phyloP scores from a whole-genome alignment of 345 rosid species.

The Noccaea bulbosa region DNA sequence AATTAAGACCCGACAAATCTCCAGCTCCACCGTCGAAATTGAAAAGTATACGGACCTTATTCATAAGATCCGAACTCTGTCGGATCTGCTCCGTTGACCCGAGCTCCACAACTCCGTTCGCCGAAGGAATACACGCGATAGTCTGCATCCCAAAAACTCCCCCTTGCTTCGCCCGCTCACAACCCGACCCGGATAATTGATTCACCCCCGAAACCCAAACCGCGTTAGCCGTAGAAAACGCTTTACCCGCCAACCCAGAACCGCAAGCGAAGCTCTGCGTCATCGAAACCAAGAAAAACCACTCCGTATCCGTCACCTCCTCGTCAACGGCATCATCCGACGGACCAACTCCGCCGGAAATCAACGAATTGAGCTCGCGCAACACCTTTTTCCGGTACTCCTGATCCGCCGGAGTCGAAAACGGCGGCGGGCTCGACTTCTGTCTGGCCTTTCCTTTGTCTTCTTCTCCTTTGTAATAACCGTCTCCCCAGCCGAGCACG shows the following conservation, averaged over 20 bases:
- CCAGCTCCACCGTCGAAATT: conserved; percentile 55
- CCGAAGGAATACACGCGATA: conserved; percentile 82
- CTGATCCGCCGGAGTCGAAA: conserved; percentile 64
- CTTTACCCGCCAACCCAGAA: conserved; percentile 80
- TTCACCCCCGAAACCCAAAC: conserved; percentile 81
- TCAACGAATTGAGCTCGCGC: conserved; percentile 85
- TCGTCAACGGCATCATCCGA: conserved; percentile 75
- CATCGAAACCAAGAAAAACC: conserved; percentile 97
- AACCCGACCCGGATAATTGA: conserved; percentile 58
- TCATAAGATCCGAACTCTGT: conserved; percentile 84
- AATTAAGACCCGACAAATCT: conserved; percentile 57
- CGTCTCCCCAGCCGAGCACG: conserved; percentile 92
- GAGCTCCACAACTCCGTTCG: conserved; percentile 88
- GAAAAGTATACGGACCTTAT: conserved; percentile 70
- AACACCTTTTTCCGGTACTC: conserved; percentile 83
- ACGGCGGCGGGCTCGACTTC: conserved; percentile 41
- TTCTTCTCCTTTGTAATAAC: conserved; percentile 90
- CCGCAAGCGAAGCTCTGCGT: conserved; percentile 83
- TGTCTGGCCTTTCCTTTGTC: conserved; percentile 55
- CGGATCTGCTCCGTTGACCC: conserved; percentile 81
- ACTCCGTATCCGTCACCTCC: conserved; percentile 96
- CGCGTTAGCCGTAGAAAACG: conserved; percentile 57
- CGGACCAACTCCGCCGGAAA: conserved; percentile 61
- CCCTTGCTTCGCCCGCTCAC: conserved; percentile 83
- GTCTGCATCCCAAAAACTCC: conserved; percentile 83